These are phyloP conservation scores for Senecio squalidus DNA, from an alignment of 140 eudicot species.

Conservation along the genomic window DNA sequence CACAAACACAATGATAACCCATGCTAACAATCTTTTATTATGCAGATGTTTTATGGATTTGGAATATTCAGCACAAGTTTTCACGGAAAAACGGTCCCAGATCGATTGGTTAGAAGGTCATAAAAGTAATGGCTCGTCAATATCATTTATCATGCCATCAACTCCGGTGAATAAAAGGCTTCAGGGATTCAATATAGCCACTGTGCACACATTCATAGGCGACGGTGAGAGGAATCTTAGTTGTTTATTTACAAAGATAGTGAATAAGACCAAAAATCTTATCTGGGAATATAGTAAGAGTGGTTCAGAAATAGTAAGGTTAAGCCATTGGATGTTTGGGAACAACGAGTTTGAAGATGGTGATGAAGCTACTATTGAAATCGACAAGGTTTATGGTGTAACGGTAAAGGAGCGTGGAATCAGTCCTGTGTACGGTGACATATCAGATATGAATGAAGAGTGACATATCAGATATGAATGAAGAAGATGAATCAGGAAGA, in stretches of 20 bases:
- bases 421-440: not conserved
- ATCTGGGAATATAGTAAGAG: not conserved
- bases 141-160: constrained; percentile 4
- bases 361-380: not conserved
- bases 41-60: not conserved
- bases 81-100: not conserved
- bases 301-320: not conserved
- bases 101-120: constrained; percentile 6
- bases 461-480: too few species aligned
- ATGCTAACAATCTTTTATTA: not conserved
- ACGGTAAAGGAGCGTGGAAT: not conserved
- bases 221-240: not conserved
- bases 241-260: not conserved
- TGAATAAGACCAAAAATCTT: not conserved
- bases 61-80: constrained; percentile 1
- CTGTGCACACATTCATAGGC: not conserved
- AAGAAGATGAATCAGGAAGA: too few species aligned
- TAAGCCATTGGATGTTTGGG: not conserved
- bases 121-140: not conserved
- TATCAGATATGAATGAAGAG: too few species aligned
- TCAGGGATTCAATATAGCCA: not conserved
- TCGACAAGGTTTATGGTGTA: not conserved
- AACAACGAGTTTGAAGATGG: not conserved
- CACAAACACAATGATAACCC: too few species aligned
- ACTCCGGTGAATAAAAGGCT: not conserved